Base-by-base conservation (phyloP, 345 rosid species). In the Corchorus capsularis region DNA sequence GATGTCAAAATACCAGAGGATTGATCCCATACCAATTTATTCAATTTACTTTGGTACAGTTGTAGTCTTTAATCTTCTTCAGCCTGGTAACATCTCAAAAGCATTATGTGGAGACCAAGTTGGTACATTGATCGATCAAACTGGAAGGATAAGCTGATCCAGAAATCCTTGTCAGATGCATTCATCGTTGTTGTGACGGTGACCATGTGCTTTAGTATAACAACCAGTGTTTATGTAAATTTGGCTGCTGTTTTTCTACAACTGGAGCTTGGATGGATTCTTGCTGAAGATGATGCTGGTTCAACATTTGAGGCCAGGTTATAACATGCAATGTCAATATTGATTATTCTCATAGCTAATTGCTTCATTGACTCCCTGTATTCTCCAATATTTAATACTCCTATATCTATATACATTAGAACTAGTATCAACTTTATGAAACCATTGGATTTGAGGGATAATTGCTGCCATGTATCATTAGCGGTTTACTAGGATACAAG, bases 71-170 rank as follows among this genome's bases (percentile, higher is more conserved):
- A 93, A 94, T 84, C 86, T 94, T 83, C 88, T 89, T 37, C 90
- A 94, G 79, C 92, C 89, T 72, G 98, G 96, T 69, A 92, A 92
- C 80, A 90, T 94, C 79, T 85, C 90, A 50, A 91, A 89, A 80
- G 94, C 98, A 6, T 79, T 94, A 67, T 91, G 96, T 41, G 98
- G 98, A 57, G 93, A 92, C 68, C 95, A 87, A 83, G 97, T 93
- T 14, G 98, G 98, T 63, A 94, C 96, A 9, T 72, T 91, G 80
- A 92, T 94, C 72, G 97, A 92, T 72, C 83, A 83, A 66, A 82
- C 69, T n/a, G 93, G 86, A 74, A 82, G 87, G 79, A 80, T 69
- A 15, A 56, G 71, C 79, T 80, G 74, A 77, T 69, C 20, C 35
- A 17, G 35, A 43, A 61, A 60, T 13, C 39, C 37, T n/a, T 11